Percentiles rank a stretch among this genome's conserved stretches.
These are phyloP conservation scores for Basidiobolus meristosporus DNA, from an alignment of 371 early-diverging fungal genomes.

Conservation along the genomic window DNA sequence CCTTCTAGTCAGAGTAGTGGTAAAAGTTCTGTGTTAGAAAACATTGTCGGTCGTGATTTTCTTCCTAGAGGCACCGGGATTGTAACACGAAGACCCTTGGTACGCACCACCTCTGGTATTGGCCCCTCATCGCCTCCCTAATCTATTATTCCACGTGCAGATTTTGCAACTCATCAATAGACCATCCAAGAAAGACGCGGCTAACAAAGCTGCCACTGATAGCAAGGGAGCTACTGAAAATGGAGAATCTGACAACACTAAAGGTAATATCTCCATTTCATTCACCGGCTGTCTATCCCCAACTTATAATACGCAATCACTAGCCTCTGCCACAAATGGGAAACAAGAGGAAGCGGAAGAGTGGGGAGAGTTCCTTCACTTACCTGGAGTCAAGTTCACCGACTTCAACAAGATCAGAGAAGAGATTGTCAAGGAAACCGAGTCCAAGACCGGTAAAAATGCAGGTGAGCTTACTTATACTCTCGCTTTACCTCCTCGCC, in stretches of 20 bases:
- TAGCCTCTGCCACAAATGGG: too few relatives aligned
- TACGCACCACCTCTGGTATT: constrained; percentile 10
- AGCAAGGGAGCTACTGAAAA: constrained; percentile 7
- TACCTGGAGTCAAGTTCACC: constrained; percentile 80
- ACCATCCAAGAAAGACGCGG: constrained; percentile 18
- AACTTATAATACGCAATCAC: too few relatives aligned
- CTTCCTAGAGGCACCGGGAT: constrained; percentile 93
- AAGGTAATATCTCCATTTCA: too few relatives aligned
- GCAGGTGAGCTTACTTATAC: constrained; percentile 29
- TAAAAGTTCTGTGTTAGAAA: constrained; percentile 97
- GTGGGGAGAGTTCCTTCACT: constrained; percentile 93
- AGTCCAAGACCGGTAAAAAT: constrained; percentile 79
- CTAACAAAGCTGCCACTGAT: constrained; percentile 10
- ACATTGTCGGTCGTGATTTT: constrained; percentile 97
- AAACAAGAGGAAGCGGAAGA: constrained; percentile 50
- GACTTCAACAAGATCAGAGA: constrained; percentile 89
- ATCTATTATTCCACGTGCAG: constrained; percentile 14
- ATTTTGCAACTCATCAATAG: constrained; percentile 92
- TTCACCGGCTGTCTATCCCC: too few relatives aligned
- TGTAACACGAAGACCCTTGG: constrained; percentile 87
- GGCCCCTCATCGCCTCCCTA: background rate
- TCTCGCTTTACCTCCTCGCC: background rate
- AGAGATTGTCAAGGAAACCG: constrained; percentile 85
- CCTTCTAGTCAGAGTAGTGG: constrained; percentile 72
- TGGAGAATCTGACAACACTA: too few relatives aligned